phyloP scores from a whole-genome alignment of 1,284 basidiomycete genomes.

The Golubevia pallescens region DNA sequence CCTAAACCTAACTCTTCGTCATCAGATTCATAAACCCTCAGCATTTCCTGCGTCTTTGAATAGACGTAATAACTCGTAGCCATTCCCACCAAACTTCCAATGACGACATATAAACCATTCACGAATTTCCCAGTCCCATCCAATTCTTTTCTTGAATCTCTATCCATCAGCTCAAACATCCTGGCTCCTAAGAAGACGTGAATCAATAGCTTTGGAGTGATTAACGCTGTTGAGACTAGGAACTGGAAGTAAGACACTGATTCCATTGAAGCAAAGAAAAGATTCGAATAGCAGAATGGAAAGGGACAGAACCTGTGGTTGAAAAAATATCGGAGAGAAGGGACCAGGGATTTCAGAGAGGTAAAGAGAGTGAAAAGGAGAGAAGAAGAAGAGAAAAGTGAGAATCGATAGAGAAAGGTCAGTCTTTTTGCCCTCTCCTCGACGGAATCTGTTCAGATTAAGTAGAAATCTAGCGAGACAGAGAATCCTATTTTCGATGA shows the following conservation, averaged over 20 bases:
- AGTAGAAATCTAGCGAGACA: too few relatives aligned
- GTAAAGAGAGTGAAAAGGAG: slow-evolving; percentile 1
- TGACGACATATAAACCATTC: not conserved
- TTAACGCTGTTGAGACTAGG: slow-evolving; percentile 37
- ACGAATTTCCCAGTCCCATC: not conserved
- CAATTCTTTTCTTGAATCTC: not conserved
- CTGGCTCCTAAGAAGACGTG: slow-evolving; percentile 53
- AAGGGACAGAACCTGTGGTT: slow-evolving; percentile 39
- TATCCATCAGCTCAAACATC: slow-evolving; percentile 46
- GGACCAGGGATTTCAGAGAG: too few relatives aligned
- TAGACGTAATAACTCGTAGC: not conserved
- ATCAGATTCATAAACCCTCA: not conserved
- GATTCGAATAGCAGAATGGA: slow-evolving; percentile 41
- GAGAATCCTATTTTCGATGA: too few relatives aligned
- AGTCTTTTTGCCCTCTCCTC: too few relatives aligned
- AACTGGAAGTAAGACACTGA: slow-evolving; percentile 33
- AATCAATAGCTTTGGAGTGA: slow-evolving; percentile 53
- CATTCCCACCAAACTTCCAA: not conserved
- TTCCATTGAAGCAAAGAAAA: slow-evolving; percentile 35
- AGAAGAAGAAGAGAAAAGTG: slow-evolving; percentile 5
- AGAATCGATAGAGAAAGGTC: not conserved
- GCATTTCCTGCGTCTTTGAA: not conserved
- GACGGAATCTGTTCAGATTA: too few relatives aligned
- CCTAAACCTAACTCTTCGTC: not conserved
- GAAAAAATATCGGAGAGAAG: too few relatives aligned